phyloP scores from a whole-genome alignment of 139 green algal genomes.

The Coelastrella sp. region DNA sequence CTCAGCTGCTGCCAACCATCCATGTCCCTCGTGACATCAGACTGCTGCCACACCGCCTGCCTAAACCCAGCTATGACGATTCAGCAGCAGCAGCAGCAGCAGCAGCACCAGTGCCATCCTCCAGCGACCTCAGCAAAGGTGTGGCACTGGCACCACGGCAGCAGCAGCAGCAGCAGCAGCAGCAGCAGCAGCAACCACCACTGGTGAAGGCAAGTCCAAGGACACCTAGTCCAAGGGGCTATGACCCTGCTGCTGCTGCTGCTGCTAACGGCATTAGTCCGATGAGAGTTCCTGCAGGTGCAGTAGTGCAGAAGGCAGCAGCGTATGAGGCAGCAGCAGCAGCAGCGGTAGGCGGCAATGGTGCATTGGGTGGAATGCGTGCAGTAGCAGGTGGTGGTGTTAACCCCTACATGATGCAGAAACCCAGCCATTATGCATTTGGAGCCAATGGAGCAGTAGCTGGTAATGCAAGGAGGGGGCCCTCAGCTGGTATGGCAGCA shows the following conservation, averaged over 20 bases:
- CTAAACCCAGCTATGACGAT: slow-evolving; percentile 44
- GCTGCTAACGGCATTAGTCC: background rate
- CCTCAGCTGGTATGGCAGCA: background rate
- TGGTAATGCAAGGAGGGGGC: background rate
- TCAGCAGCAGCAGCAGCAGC: slow-evolving; percentile 28
- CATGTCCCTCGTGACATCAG: slow-evolving; percentile 43
- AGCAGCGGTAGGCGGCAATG: background rate
- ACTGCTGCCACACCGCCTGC: slow-evolving; percentile 43
- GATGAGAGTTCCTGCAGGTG: background rate
- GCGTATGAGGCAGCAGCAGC: background rate
- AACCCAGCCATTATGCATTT: no score
- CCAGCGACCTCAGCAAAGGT: no score
- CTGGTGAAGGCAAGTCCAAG: background rate
- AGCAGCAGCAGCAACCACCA: background rate
- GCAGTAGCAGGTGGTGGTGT: background rate
- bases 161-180: background rate
- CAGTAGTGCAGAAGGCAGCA: background rate
- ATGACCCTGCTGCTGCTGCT: background rate
- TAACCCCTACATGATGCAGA: background rate
- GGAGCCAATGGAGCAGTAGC: no score
- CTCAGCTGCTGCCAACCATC: slow-evolving; percentile 38
- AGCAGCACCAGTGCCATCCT: background rate
- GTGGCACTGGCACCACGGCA: no score
- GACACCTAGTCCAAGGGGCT: background rate
- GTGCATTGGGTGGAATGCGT: background rate